Base-by-base conservation (phyloP, 78 protist species). In the Isochrysis galbana region DNA sequence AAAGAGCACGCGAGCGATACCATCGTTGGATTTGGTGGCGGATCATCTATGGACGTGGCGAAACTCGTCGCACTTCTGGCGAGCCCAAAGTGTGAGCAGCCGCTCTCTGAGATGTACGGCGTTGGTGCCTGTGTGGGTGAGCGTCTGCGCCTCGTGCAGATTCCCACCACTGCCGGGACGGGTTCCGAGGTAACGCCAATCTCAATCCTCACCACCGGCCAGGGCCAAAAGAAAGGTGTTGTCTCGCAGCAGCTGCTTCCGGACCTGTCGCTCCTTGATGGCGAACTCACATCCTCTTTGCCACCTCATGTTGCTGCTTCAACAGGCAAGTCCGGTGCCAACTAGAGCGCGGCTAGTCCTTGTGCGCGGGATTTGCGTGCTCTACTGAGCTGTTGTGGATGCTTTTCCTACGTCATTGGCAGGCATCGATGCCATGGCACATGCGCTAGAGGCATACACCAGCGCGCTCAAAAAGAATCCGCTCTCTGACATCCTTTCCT, bases 151-250 rank as follows among this genome's bases (percentile, higher is more conserved):
- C 48, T 39, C 26, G 39, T 51, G 5, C 91, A 54, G 41, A 19
- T 88, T 2, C 91, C 91, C 5, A 88, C 91, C 82, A 88, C 91
- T 1, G 91, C 91, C 32, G 91, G 91, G 14, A 88, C 91, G 1
- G 91, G 91, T 7, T 88, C 91, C 2, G 91, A 88, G 91, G 91
- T 54, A n/a, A 88, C 91, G 25, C 91, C 72, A 44, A 88, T 88
- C 91, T 3, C 78, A 5, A 88, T 88, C 29, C 1, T 88, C n/a
- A 88, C 91, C 1, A 88, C 91, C 19, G 72, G 41, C 26, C 2
- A 2, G 3, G 67, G 67, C 41, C 17, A 3, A 39, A 88, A 88
- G 26, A 48, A 54, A 17, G 91, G 91, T 42, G 77, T 88, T 2
- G 72, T 54, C 11, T 19, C 89, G 32, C n/a, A 3, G 29, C 82